Base-by-base conservation (phyloP, 352 stramenopile species). In the Pythium phragmitis region DNA sequence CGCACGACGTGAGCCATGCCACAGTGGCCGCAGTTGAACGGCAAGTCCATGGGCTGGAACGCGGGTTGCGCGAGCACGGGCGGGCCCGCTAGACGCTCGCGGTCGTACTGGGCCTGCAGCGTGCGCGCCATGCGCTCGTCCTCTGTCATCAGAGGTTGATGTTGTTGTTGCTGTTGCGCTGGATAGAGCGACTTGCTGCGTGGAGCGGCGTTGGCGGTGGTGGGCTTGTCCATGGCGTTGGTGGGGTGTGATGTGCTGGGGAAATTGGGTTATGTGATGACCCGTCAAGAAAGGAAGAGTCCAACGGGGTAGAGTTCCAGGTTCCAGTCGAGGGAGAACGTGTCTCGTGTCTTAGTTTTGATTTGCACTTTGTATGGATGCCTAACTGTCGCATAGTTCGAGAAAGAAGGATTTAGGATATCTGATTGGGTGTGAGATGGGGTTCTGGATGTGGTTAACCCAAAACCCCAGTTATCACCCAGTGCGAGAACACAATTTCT, bases 1-100 rank as follows among this genome's bases (percentile, higher is more conserved):
- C 79, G 79, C 60, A 92, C 83, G 36, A 85, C 57, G 61, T 90
- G 80, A 17, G 70, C 83, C 36, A 68, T 83, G 16, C 80, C 72
- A 50, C 83, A 92, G 34, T 74, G 71, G 43, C 83, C 82, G 57
- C 83, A 92, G 57, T 83, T 88, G 69, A 77, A 87, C 21, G 79
- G 83, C 48, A 68, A 39, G 34, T 68, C 55, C n/a, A 30, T 21
- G 21, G 52, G 36, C 52, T 81, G 53, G 37, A 85, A 69, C 7
- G 46, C 46, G 13, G 74, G 76, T 48, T 80, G 69, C 19, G 80
- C 80, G 14, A 88, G 17, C 16, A 79, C 75, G 51, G 74, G 57
- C 36, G 34, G 21, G n/a, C 34, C 53, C 66, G 34, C 28, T 17
- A 51, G 2, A 1, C 16, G 23, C 16, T 69, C 65, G 48, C 74